phyloP scores from a whole-genome alignment of 192 early-diverging fungal genomes.

The Endogone sp. region DNA sequence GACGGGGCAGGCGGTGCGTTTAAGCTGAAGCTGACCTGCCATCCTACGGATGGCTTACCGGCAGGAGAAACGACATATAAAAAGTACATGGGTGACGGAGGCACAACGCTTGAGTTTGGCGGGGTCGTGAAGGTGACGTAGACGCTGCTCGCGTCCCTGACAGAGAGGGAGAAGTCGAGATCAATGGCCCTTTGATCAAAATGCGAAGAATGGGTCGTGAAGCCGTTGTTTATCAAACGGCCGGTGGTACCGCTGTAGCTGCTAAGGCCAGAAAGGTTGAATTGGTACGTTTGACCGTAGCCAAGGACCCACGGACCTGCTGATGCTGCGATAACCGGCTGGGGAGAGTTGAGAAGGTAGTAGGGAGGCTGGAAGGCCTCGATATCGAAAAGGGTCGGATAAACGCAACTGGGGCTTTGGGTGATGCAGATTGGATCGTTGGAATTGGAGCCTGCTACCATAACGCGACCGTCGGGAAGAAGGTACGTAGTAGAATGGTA shows the following conservation, averaged over 20 bases:
- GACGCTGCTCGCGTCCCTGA: neutral
- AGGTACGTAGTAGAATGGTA: slow-evolving; percentile 37
- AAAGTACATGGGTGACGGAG: neutral
- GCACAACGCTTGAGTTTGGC: slow-evolving; percentile 1
- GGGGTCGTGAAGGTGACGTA: neutral
- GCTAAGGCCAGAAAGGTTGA: neutral
- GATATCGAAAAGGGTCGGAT: slow-evolving; percentile 1
- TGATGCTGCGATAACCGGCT: neutral
- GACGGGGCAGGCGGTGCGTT: too few species aligned
- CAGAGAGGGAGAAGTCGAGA: neutral
- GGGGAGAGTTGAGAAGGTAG: neutral
- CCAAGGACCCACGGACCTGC: neutral
- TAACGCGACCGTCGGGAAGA: slow-evolving; percentile 23
- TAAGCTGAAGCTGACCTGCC: neutral
- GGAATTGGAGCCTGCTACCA: slow-evolving; percentile 37
- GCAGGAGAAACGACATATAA: neutral
- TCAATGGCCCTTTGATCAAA: slow-evolving; percentile 1
- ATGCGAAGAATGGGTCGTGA: neutral
- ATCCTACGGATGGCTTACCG: neutral
- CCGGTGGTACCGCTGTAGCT: neutral
- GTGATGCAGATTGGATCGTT: slow-evolving; percentile 17
- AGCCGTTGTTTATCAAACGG: neutral
- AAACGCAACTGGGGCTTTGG: neutral
- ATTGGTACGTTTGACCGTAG: neutral
- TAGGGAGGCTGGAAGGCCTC: slow-evolving; percentile 1